phyloP scores from a whole-genome alignment of 2,329 filamentous ascomycete species.

The Penicillium concentricum region DNA sequence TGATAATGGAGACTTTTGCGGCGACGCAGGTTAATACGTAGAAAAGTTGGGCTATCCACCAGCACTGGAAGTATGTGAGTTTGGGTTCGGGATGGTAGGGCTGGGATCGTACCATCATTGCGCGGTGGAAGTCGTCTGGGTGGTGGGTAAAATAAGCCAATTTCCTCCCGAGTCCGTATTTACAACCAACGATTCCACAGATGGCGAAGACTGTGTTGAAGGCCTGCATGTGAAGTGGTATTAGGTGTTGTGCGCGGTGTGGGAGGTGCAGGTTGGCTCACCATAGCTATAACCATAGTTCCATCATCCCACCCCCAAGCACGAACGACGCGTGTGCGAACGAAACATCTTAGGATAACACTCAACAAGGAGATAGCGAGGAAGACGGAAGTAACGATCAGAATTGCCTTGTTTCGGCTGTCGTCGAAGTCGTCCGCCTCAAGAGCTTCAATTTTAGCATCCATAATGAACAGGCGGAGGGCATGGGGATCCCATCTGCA shows the following conservation, averaged over 20 bases:
- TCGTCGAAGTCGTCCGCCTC: conserved; percentile 8
- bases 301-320: conserved; percentile 40
- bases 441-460: neutral
- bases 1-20: conserved; percentile 51
- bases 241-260: neutral
- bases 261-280: conserved; percentile 6
- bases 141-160: conserved; percentile 17
- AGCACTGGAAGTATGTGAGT: conserved; percentile 28
- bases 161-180: conserved; percentile 25
- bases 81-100: neutral
- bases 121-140: conserved; percentile 21
- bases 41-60: conserved; percentile 54
- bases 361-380: conserved; percentile 41
- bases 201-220: conserved; percentile 29
- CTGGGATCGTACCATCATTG: conserved; percentile 23
- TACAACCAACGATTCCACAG: conserved; percentile 28
- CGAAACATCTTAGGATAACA: conserved; percentile 41
- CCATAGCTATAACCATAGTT: conserved; percentile 33
- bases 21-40: conserved; percentile 49
- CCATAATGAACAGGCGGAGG: conserved; percentile 10
- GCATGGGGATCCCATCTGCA: conserved; percentile 11
- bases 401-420: conserved; percentile 20
- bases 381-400: conserved; percentile 36
- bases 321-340: conserved; percentile 41
- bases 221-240: conserved; percentile 9